phyloP scores from a whole-genome alignment of 225 moss, liverwort and hornwort species.

The Bryum argenteum region DNA sequence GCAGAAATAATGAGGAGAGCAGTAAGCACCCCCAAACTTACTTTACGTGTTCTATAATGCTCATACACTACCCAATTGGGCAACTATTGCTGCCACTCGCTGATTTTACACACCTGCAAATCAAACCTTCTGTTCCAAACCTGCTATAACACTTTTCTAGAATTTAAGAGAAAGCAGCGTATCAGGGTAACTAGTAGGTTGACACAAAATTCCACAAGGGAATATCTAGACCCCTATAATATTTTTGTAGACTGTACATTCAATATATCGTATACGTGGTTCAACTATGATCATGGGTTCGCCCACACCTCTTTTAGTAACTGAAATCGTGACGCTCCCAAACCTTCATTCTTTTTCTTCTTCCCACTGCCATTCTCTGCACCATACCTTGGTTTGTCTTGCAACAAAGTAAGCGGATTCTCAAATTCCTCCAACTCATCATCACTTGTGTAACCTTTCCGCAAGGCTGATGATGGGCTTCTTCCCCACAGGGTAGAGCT shows the following conservation, averaged over 20 bases:
- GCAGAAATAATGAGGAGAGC: conserved; percentile 47
- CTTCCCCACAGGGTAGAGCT: conserved; percentile 68
- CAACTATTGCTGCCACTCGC: conserved; percentile 3
- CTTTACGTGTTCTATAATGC: neutral
- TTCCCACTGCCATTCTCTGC: conserved; percentile 53
- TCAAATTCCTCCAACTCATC: conserved; percentile 84
- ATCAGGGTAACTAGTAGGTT: neutral
- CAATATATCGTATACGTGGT: conserved; percentile 18
- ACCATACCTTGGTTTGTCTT: conserved; percentile 60
- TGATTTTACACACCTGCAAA: conserved; percentile 1
- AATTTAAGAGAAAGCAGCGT: neutral
- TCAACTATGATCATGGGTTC: conserved; percentile 40
- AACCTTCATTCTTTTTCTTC: conserved; percentile 48
- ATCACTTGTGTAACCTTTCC: conserved; percentile 96
- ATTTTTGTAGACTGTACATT: conserved; percentile 22
- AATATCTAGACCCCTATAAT: conserved; percentile 21
- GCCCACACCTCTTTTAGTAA: conserved; percentile 75
- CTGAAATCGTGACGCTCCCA: conserved; percentile 64
- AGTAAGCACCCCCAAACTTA: conserved; percentile 55
- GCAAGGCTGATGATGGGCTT: conserved; percentile 75
- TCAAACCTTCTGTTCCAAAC: conserved; percentile 6
- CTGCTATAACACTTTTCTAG: neutral
- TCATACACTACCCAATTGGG: neutral
- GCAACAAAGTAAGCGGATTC: conserved; percentile 54
- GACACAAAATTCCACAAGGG: conserved; percentile 19